Conservation (phyloP, 2,329 filamentous ascomycete genomes). For the Ophiocordyceps camponoti-leonardi region DNA sequence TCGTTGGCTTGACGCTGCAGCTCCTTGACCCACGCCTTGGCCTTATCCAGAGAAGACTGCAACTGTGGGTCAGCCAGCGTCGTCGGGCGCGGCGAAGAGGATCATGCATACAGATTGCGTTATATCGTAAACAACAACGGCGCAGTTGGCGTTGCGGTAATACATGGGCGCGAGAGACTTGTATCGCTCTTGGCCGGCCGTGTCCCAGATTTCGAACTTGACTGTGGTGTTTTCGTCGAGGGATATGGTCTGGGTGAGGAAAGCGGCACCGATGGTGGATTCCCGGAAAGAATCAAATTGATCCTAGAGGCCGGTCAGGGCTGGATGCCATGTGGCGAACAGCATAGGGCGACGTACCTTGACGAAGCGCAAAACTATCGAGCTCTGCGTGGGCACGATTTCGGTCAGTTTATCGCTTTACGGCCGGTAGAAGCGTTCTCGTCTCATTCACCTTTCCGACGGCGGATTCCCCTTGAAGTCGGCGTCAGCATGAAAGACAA, state of each 20-base stretch:
- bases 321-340: not conserved
- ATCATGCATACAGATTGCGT: slow-evolving; percentile 90
- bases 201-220: slow-evolving; percentile 99
- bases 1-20: slow-evolving; percentile 97
- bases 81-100: not conserved
- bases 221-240: slow-evolving; percentile 96
- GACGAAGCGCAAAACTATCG: slow-evolving; percentile 92
- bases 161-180: slow-evolving; percentile 99
- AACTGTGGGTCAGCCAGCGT: slow-evolving; percentile 4
- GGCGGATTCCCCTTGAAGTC: slow-evolving; percentile 69
- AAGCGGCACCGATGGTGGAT: slow-evolving; percentile 95
- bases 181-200: slow-evolving; percentile 94
- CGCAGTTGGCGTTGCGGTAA: slow-evolving; percentile 98
- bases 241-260: slow-evolving; percentile 96
- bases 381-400: slow-evolving; percentile 45
- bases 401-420: not conserved
- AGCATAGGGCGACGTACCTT: slow-evolving; percentile 49
- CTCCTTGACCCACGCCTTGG: slow-evolving; percentile 98
- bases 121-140: slow-evolving; percentile 97
- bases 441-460: slow-evolving; percentile 77
- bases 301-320: slow-evolving; percentile 39
- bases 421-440: not conserved
- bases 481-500: not conserved
- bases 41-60: slow-evolving; percentile 92
- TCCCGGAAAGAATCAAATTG: slow-evolving; percentile 97